These are phyloP conservation scores for Ochromonadaceae sp. DNA, from an alignment of 352 stramenopile species.

Conservation along the genomic window DNA sequence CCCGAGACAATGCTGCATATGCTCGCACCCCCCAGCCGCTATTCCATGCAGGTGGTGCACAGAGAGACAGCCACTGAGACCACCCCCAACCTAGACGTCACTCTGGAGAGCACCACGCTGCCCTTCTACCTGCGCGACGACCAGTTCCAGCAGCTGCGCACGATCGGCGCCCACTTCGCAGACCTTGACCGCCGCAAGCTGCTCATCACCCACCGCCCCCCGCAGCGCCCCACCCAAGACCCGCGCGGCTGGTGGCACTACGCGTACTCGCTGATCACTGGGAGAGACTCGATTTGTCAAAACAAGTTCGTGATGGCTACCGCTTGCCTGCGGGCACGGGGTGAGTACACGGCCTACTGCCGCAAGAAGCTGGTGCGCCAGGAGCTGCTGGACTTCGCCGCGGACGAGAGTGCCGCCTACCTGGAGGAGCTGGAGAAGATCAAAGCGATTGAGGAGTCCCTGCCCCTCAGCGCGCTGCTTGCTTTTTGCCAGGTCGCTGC, in stretches of 20 bases:
- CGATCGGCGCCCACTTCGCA: conserved; percentile 1
- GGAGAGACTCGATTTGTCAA: neutral
- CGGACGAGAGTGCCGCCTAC: too few relatives aligned
- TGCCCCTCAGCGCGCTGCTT: neutral
- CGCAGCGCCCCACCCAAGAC: conserved; percentile 3
- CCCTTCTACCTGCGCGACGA: neutral
- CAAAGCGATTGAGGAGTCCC: neutral
- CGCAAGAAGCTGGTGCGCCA: too few relatives aligned
- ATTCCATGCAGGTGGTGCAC: neutral
- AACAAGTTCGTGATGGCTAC: too few relatives aligned
- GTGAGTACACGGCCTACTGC: too few relatives aligned
- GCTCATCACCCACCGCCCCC: conserved; percentile 2
- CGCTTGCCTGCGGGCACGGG: too few relatives aligned
- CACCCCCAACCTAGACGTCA: conserved; percentile 5
- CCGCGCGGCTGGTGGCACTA: conserved; percentile 21
- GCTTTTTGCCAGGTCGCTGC: neutral
- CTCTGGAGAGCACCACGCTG: conserved; percentile 5
- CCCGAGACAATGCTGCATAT: too few relatives aligned
- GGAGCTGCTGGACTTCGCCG: too few relatives aligned
- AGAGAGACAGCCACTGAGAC: conserved; percentile 3
- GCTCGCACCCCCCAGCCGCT: too few relatives aligned
- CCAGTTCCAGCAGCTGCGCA: conserved; percentile 19
- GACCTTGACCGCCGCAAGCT: conserved; percentile 9
- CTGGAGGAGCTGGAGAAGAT: too few relatives aligned
- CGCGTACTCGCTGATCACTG: neutral